Evolutionary conservation across 768 basidiomycete genomes (phyloP), one percentile per base, ranked within the genome.

Genomic region (Termitomyces sp.): DNA sequence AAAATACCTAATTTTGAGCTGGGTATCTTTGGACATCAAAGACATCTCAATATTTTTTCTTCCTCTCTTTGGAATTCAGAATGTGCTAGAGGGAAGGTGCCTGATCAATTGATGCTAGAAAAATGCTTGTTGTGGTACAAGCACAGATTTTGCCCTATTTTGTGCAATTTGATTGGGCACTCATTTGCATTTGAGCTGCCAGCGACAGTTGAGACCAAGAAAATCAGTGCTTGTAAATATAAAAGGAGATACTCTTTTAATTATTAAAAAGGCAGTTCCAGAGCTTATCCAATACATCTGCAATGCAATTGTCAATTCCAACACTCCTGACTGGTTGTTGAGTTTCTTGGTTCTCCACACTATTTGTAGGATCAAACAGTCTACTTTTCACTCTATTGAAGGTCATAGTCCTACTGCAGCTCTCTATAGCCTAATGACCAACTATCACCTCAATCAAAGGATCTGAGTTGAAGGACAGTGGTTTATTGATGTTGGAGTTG

Each of bases 401-500:
- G 12, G 28, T 5, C 1, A 30, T 10, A 12, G 28, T 28, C 28
- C 16, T 9, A 1, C 6, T 1, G 2, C 0, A 8, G 14, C 16
- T 16, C 47, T 48, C 7, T 1, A 48, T 1, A 7, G 30, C 0
- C 3, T 48, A 1, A 9, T 30, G 28, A 2, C 3, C 5, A 14
- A 48, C 2, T 48, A 30, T 9, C 14, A 48, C 2, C 6, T 30
- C 30, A 14, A 2, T 13, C 5, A 0, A 0, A 26, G 26, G 46
- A 47, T 47, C 4, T 10, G 7, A 8, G 12, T 12, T 18, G 5
- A 18, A n/a, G 30, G 32, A 8, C 9, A 12, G 2, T 71, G 68
- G 69, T 71, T 49, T 20, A 57, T 69, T 20, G 65, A 71, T 41
- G 59, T 70, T 4, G 66, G 64, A 2, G 20, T 69, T 9, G 60